Percentiles rank a stretch among this genome's conserved stretches.
Evolutionary conservation across 129 eudicot species (phyloP).

Genomic region (Scalesia atractyloides): DNA sequence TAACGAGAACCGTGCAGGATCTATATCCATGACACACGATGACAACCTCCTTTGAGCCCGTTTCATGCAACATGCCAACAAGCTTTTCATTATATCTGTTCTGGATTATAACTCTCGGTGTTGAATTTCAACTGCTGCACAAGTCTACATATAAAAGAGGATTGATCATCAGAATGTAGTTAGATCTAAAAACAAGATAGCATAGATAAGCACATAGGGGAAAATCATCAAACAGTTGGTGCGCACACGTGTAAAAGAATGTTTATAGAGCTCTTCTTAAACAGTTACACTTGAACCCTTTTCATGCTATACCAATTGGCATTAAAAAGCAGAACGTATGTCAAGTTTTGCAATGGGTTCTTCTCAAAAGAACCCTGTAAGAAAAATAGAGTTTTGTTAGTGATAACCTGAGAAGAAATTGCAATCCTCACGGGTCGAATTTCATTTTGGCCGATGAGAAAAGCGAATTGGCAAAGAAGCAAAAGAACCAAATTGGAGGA

Average conservation of each 20-base stretch:
- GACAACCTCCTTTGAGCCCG: conserved; percentile 66
- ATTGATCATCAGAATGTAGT: neutral
- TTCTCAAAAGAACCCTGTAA: neutral
- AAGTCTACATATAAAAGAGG: neutral
- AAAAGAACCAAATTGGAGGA: too few relatives aligned
- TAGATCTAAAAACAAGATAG: neutral
- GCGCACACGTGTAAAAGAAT: too few relatives aligned
- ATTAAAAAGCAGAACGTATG: neutral
- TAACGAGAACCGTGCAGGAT: conserved; percentile 64
- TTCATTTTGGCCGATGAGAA: neutral
- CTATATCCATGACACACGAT: conserved; percentile 70
- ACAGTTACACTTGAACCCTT: neutral
- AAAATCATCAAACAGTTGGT: conserved; percentile 5
- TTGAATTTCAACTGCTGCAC: conserved; percentile 32
- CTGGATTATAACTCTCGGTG: conserved; percentile 39
- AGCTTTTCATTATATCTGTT: conserved; percentile 63
- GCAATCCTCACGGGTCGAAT: conserved; percentile 8
- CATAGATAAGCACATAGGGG: neutral
- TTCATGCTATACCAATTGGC: neutral
- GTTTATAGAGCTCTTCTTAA: conserved; percentile 1
- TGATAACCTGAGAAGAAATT: conserved; percentile 25
- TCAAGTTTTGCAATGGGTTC: conserved; percentile 7
- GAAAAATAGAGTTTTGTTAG: neutral
- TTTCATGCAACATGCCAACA: conserved; percentile 77
- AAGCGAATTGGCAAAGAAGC: neutral